Evolutionary conservation across 805 yeast genomes (phyloP), one percentile per base, ranked within the genome.

Genomic region (Metschnikowia gelsemii): DNA sequence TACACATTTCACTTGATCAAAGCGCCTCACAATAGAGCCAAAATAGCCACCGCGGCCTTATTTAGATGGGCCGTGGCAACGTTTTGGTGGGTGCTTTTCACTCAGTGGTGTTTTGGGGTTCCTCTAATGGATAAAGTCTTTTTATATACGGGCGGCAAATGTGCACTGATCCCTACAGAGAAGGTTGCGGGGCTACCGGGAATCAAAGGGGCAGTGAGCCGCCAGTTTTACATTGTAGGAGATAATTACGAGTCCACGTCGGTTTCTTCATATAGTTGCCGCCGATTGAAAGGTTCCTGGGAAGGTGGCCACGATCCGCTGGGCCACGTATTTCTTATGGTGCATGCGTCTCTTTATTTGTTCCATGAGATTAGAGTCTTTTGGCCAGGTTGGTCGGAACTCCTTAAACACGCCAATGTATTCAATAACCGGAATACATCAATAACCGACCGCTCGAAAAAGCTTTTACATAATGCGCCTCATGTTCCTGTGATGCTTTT

Each of bases 261-360:
- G 3, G 52, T 70, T 8, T 52, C 67, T 5, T 68, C 73, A 8
- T 58, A 57, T 38, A 49, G 54, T 13, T 70, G 75, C 54, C 55
- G 70, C 17, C 49, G 50, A 29, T 44, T 67, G 76, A 93, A 59
- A 62, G 93, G 59, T 38, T 57, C 46, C 21, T 76, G 55, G 88
- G 81, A 37, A 84, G 98, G 96, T 0, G 99, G 99, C 0, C 96
- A 88, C 58, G 99, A 93, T 65, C 96, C 98, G 4, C 83, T 91
- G 46, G 99, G 99, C 0, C 99, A 93, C 58, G 83, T 87, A 1
- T 93, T 90, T 54, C 60, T 93, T 30, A 66, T 91, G 32, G 74
- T 83, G 4, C 84, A 83, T 44, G 72, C 87, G 7, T 75, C 83
- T 22, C 58, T 83, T 41, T 76, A 84, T 42, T 56, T 91, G 49